Percentiles rank a stretch among this genome's conserved stretches.
Conservation (phyloP, 2,329 filamentous ascomycete species). For the Penicillium psychrosexuale region DNA sequence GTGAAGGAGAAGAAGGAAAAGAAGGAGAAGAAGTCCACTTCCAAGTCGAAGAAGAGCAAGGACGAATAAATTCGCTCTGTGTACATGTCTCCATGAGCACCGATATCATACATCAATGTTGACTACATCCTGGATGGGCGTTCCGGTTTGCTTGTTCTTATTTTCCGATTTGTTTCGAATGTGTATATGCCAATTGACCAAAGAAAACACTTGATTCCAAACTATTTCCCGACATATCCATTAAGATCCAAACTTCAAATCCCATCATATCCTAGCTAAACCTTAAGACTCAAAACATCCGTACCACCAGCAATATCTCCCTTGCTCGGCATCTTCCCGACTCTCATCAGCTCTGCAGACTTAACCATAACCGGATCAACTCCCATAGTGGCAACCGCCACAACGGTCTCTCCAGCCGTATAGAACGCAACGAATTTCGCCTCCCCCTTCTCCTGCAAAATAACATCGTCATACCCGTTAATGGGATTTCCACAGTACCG, state of each 20-base stretch:
- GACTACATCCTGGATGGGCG: conserved; percentile 8
- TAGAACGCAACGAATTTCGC: conserved; percentile 89
- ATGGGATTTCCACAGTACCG: conserved; percentile 88
- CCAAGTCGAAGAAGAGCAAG: conserved; percentile 13
- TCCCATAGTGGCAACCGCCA: conserved; percentile 88
- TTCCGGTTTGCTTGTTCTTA: conserved; percentile 9
- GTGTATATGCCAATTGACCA: conserved; percentile 15
- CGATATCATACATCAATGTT: conserved; percentile 10
- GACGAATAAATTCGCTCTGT: conserved; percentile 3
- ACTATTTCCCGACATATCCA: conserved; percentile 13
- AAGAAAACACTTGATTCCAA: conserved; percentile 3
- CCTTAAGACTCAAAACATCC: conserved; percentile 39
- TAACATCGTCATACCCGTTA: conserved; percentile 79
- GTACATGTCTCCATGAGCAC: conserved; percentile 6
- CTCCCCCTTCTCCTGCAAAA: conserved; percentile 72
- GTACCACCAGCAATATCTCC: conserved; percentile 61
- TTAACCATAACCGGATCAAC: conserved; percentile 84
- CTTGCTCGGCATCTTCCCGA: conserved; percentile 79
- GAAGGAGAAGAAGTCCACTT: conserved; percentile 10
- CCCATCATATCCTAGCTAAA: not conserved
- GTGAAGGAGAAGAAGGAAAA: conserved; percentile 18
- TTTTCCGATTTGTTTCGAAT: conserved; percentile 18
- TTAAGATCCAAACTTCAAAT: not conserved
- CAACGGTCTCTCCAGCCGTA: conserved; percentile 76
- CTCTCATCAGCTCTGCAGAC: conserved; percentile 77